Percentiles rank a stretch among this genome's conserved stretches.
Evolutionary conservation across 2,329 filamentous ascomycete species (phyloP).

Genomic region (Macrophomina phaseolina): DNA sequence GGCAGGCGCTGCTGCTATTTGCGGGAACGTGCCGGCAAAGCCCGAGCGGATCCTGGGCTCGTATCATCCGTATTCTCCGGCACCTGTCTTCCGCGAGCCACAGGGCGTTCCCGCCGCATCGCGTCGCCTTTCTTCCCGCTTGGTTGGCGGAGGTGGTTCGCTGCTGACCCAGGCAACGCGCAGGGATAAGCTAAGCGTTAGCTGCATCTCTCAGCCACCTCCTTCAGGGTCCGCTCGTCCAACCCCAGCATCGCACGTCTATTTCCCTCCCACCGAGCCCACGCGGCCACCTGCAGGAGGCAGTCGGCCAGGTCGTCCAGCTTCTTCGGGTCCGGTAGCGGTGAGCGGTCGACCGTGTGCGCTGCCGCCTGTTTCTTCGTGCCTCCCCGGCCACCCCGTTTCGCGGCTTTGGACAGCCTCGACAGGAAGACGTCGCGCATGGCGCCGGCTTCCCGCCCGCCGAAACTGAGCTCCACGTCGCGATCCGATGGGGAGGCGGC

Average conservation of each 20-base stretch:
- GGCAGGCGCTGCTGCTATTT: slow-evolving; percentile 9
- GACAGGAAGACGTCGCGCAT: slow-evolving; percentile 24
- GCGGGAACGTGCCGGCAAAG: slow-evolving; percentile 8
- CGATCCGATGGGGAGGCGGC: background rate
- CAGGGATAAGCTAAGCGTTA: slow-evolving; percentile 8
- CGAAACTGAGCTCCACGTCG: slow-evolving; percentile 17
- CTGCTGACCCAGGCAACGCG: slow-evolving; percentile 1
- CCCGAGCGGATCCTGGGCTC: slow-evolving; percentile 8
- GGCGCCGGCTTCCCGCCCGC: background rate
- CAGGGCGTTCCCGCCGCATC: slow-evolving; percentile 20
- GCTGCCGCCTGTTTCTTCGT: slow-evolving; percentile 16
- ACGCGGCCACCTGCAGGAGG: slow-evolving; percentile 77
- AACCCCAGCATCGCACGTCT: slow-evolving; percentile 33
- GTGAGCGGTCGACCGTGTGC: background rate
- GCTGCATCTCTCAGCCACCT: slow-evolving; percentile 18
- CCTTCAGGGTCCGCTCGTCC: slow-evolving; percentile 18
- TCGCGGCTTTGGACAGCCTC: slow-evolving; percentile 12
- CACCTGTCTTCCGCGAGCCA: slow-evolving; percentile 10
- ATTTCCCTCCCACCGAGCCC: slow-evolving; percentile 76
- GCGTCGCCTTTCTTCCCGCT: background rate
- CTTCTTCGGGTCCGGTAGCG: slow-evolving; percentile 53
- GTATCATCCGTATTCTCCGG: slow-evolving; percentile 17
- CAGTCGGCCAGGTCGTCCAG: slow-evolving; percentile 83
- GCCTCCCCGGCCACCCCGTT: slow-evolving; percentile 18
- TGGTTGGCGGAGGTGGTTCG: background rate